A percentile compares a stretch with the other conserved stretches of the same genome.
These are phyloP conservation scores for Apiotrichum domesticum DNA, from an alignment of 1,284 basidiomycete genomes.

Conservation along the genomic window DNA sequence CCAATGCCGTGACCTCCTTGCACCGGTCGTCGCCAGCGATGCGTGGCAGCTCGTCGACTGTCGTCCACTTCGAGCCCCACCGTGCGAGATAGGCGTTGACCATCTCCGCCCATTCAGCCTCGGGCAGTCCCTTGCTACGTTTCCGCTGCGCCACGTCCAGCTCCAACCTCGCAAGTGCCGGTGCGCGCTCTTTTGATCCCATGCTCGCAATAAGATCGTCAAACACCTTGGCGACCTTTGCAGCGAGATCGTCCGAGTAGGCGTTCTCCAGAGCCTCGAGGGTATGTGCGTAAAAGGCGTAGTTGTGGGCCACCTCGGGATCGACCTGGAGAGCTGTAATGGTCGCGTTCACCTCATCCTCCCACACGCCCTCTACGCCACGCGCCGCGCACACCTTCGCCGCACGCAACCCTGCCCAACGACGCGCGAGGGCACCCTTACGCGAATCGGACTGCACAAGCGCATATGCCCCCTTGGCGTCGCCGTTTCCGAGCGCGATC, in stretches of 20 bases:
- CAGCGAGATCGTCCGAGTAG: conserved; percentile 1
- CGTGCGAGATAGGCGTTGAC: conserved; percentile 29
- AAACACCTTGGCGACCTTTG: conserved; percentile 9
- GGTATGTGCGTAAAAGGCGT: conserved; percentile 34
- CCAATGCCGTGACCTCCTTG: conserved; percentile 5
- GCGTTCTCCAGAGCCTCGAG: conserved; percentile 7
- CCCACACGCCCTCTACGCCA: conserved; percentile 15
- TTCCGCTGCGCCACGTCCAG: conserved; percentile 15
- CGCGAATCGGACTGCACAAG: conserved; percentile 18
- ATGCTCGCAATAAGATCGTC: conserved; percentile 17
- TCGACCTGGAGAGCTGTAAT: conserved; percentile 14
- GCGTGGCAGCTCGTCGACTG: conserved; percentile 30
- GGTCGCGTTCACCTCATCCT: conserved; percentile 26
- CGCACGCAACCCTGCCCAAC: conserved; percentile 30
- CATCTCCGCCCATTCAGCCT: conserved; percentile 18
- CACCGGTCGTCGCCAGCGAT: conserved; percentile 12
- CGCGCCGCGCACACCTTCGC: conserved; percentile 17
- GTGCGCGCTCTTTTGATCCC: conserved; percentile 31
- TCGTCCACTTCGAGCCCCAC: conserved; percentile 33
- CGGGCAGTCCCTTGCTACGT: neutral
- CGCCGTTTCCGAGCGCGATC: conserved; percentile 26
- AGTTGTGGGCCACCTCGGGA: conserved; percentile 33
- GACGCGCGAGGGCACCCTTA: conserved; percentile 24
- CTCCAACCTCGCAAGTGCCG: conserved; percentile 27
- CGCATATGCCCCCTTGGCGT: conserved; percentile 19